These are phyloP conservation scores for Sphaerulina vaccinii DNA, from an alignment of 2,329 filamentous ascomycete species.

Conservation along the genomic window DNA sequence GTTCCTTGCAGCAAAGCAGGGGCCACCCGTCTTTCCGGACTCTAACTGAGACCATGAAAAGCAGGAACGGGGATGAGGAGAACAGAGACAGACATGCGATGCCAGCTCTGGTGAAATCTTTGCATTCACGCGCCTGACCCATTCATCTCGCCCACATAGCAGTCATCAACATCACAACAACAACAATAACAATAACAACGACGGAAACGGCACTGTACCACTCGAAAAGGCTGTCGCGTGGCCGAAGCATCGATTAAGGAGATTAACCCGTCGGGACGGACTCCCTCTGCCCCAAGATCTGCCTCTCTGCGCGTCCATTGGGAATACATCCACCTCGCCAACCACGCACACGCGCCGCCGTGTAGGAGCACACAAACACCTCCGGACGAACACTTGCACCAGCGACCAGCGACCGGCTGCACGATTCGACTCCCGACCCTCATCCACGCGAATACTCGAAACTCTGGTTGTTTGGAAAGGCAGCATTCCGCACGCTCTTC, in stretches of 20 bases:
- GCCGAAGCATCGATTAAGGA: too few species aligned
- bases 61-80: too few species aligned
- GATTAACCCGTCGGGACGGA: background rate
- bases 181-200: too few species aligned
- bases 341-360: background rate
- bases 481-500: conserved; percentile 7
- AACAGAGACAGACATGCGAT: too few species aligned
- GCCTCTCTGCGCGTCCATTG: background rate
- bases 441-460: background rate
- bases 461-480: conserved; percentile 5
- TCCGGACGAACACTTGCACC: background rate
- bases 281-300: background rate
- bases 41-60: too few species aligned
- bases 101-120: too few species aligned
- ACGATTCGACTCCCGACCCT: background rate
- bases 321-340: background rate
- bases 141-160: too few species aligned
- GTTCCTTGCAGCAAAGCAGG: too few species aligned
- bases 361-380: background rate
- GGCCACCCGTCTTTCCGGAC: too few species aligned
- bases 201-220: background rate
- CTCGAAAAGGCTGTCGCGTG: background rate
- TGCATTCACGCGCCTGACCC: too few species aligned
- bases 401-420: background rate
- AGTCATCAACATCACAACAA: too few species aligned